A percentile compares a stretch with the other conserved stretches of the same genome.
Conservation (phyloP, 1,139 yeast species). For the Yamadazyma buinensis region DNA sequence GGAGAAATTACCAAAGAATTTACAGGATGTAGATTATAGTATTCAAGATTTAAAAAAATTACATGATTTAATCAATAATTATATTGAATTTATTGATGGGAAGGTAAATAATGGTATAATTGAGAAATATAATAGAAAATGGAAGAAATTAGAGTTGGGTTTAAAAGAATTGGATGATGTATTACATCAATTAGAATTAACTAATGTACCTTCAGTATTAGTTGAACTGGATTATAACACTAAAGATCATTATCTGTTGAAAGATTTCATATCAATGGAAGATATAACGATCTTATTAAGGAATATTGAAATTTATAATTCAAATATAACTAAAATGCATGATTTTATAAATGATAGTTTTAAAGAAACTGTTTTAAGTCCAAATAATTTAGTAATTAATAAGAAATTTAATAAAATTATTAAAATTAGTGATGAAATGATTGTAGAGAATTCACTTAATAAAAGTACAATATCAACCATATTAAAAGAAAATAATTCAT, state of each 20-base stretch:
- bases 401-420: slow-evolving; percentile 16
- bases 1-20: slow-evolving; percentile 19
- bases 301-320: slow-evolving; percentile 27
- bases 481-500: slow-evolving; percentile 40
- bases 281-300: slow-evolving; percentile 24
- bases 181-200: slow-evolving; percentile 20
- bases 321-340: slow-evolving; percentile 24
- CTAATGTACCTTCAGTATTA: slow-evolving; percentile 28
- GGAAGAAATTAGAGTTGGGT: slow-evolving; percentile 17
- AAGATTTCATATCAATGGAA: slow-evolving; percentile 35
- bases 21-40: slow-evolving; percentile 21
- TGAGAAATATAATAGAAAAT: slow-evolving; percentile 12
- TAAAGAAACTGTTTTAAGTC: slow-evolving; percentile 14
- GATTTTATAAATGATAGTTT: slow-evolving; percentile 18
- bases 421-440: slow-evolving; percentile 21
- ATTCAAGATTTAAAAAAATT: slow-evolving; percentile 17
- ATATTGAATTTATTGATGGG: slow-evolving; percentile 8
- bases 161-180: slow-evolving; percentile 24
- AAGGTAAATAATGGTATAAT: slow-evolving; percentile 13
- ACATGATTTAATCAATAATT: slow-evolving; percentile 13
- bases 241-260: slow-evolving; percentile 1
- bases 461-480: slow-evolving; percentile 18
- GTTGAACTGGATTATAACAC: slow-evolving; percentile 10
- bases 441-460: slow-evolving; percentile 17
- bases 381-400: slow-evolving; percentile 13